Percentiles rank a stretch among this genome's conserved stretches.
Evolutionary conservation across 2,329 filamentous ascomycete genomes (phyloP).

Genomic region (Hypoxylon sp.): DNA sequence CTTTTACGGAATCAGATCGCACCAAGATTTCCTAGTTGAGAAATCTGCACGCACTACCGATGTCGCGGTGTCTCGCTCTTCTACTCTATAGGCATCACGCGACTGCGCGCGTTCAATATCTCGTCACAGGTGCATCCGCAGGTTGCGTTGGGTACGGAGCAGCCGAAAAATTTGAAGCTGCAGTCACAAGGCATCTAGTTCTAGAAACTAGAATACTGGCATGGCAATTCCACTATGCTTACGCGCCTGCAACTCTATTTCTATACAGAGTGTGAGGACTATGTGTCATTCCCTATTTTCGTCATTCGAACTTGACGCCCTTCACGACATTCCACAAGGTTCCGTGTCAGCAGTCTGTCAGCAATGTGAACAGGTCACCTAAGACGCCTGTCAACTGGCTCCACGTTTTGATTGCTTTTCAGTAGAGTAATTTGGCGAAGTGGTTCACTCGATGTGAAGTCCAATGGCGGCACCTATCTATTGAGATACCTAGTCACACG

Average conservation of each 20-base stretch:
- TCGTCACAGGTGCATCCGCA: slow-evolving; percentile 9
- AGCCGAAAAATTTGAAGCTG: slow-evolving; percentile 15
- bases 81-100: slow-evolving; percentile 2
- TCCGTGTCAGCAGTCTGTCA: slow-evolving; percentile 38
- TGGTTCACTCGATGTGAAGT: slow-evolving; percentile 26
- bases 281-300: slow-evolving; percentile 43
- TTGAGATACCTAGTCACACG: slow-evolving; percentile 28
- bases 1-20: slow-evolving; percentile 29
- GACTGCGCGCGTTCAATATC: slow-evolving; percentile 17
- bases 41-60: slow-evolving; percentile 14
- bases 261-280: slow-evolving; percentile 17
- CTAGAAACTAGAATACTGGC: slow-evolving; percentile 16
- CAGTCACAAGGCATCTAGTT: slow-evolving; percentile 12
- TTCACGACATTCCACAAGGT: slow-evolving; percentile 58
- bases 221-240: slow-evolving; percentile 20
- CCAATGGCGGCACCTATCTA: slow-evolving; percentile 19
- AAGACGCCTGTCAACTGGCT: slow-evolving; percentile 35
- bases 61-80: slow-evolving; percentile 6
- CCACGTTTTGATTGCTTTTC: slow-evolving; percentile 44
- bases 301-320: slow-evolving; percentile 48
- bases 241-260: slow-evolving; percentile 7
- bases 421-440: slow-evolving; percentile 29
- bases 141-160: slow-evolving; percentile 24
- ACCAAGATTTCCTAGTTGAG: slow-evolving; percentile 18
- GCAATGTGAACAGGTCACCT: slow-evolving; percentile 31